Evolutionary conservation across 2,329 filamentous ascomycete genomes (phyloP), one percentile per base, ranked within the genome.

Genomic region (Cytospora chrysosperma): DNA sequence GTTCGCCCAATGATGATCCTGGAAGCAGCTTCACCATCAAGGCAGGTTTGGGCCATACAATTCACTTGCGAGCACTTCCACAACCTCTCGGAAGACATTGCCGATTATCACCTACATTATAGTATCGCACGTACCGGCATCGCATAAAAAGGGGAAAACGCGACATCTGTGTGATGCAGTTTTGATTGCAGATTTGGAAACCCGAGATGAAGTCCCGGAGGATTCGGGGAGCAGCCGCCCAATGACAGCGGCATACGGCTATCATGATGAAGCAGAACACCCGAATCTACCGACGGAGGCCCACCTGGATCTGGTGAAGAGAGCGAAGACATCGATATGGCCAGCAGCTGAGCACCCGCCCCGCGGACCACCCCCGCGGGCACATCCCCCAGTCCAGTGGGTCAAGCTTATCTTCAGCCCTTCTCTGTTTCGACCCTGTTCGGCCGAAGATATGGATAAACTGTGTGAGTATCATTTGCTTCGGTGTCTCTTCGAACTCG

Each of bases 241-340:
- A 47, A 24, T 47, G n/a, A 21, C 43, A 47, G 6, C 43, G n/a
- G 43, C 21, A 47, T 12, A 24, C 19, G 17, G 8, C n/a, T 47
- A 21, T 15, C 40, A 21, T 43, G 4, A 43, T 21, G n/a, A 4
- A 47, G n/a, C 43, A 47, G 51, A 55, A 49, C 28, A 9, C 58
- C 58, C 58, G 58, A 28, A 19, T 55, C 50, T 54, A 61, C 32
- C 26, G 50, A 54, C 58, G 58, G 58, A 32, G 27, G 27, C 15
- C 5, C 10, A 28, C 49, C 53, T 34, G 59, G 26, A 21, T 37
- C 53, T 47, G 59, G 51, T 27, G 51, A 26, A 21, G 30, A 26
- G 12, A 51, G 32, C 56, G 47, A 50, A n/a, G 43, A 10, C n/a
- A 24, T 47, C 8, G 43, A 47, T n/a, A 24, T 47, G 9, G 19